phyloP scores from a whole-genome alignment of 2,329 filamentous ascomycete species.

The Colletotrichum sp. region DNA sequence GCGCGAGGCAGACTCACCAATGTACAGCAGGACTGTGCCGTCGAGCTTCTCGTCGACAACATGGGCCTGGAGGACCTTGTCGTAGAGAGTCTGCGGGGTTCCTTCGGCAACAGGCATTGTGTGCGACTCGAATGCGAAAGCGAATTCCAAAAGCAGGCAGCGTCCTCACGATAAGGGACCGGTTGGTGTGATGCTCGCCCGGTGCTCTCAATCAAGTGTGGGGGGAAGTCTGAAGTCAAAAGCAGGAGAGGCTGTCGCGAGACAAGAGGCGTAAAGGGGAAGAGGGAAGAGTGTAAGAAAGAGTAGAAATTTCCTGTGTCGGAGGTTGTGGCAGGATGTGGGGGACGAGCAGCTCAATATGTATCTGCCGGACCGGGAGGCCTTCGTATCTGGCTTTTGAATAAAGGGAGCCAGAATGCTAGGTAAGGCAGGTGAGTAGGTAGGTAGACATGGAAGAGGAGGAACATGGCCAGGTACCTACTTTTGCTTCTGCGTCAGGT shows the following conservation, averaged over 20 bases:
- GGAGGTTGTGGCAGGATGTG: slow-evolving; percentile 8
- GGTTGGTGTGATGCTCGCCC: neutral
- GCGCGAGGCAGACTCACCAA: slow-evolving; percentile 63
- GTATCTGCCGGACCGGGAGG: slow-evolving; percentile 21
- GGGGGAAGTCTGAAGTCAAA: neutral
- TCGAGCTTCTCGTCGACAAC: slow-evolving; percentile 95
- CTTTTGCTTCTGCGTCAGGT: neutral
- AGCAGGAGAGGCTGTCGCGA: neutral
- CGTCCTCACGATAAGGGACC: neutral
- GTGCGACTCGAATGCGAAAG: slow-evolving; percentile 24
- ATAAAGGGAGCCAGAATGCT: neutral
- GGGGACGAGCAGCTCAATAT: slow-evolving; percentile 21
- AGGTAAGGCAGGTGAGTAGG: neutral
- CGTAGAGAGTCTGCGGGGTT: slow-evolving; percentile 86
- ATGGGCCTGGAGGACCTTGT: slow-evolving; percentile 96
- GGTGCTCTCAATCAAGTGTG: neutral
- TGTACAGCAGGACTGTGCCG: slow-evolving; percentile 91
- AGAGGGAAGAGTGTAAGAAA: neutral
- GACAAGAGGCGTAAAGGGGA: neutral
- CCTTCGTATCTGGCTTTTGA: neutral
- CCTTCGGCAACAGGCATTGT: slow-evolving; percentile 78
- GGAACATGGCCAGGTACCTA: neutral
- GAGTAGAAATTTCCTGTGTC: slow-evolving; percentile 12
- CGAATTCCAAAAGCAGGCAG: neutral
- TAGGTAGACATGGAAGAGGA: neutral